Conservation (phyloP, 2,329 filamentous ascomycete species). For the Blastomyces percursus region DNA sequence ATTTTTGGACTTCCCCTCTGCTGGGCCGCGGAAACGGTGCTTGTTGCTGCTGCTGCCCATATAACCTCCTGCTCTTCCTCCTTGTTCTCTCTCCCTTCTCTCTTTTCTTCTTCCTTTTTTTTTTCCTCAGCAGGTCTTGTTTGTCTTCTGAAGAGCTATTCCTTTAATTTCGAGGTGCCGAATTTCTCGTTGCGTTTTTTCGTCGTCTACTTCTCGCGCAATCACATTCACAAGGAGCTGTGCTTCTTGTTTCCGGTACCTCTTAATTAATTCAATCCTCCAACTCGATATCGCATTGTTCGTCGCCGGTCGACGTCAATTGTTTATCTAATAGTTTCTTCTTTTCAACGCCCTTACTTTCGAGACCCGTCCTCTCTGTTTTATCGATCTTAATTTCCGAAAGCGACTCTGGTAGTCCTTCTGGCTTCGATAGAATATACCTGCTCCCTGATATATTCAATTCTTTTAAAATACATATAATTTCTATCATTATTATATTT, state of each 20-base stretch:
- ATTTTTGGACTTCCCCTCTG: constrained; percentile 8
- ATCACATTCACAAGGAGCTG: constrained; percentile 9
- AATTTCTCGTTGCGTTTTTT: constrained; percentile 29
- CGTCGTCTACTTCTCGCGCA: constrained; percentile 20
- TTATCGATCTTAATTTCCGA: constrained; percentile 1
- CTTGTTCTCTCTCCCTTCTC: constrained; percentile 12
- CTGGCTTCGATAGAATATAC: not conserved
- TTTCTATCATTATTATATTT: not conserved
- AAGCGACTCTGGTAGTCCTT: constrained; percentile 6
- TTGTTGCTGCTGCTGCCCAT: constrained; percentile 16
- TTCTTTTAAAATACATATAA: not conserved
- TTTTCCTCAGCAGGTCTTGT: constrained; percentile 52
- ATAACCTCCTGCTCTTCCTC: constrained; percentile 3
- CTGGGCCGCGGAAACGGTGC: constrained; percentile 17
- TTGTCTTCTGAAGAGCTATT: constrained; percentile 21
- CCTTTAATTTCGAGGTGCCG: constrained; percentile 18
- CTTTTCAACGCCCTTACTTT: constrained; percentile 1
- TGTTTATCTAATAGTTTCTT: constrained; percentile 15
- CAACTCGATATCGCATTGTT: constrained; percentile 4
- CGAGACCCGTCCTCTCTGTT: constrained; percentile 1
- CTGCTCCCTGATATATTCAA: not conserved
- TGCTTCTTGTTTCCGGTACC: constrained; percentile 9
- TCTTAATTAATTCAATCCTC: constrained; percentile 11
- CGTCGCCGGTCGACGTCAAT: constrained; percentile 16
- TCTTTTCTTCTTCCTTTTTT: constrained; percentile 30